Percentiles rank a stretch among this genome's conserved stretches.
Evolutionary conservation across 306 rosid genomes (phyloP).

Genomic region (Inga laurina): DNA sequence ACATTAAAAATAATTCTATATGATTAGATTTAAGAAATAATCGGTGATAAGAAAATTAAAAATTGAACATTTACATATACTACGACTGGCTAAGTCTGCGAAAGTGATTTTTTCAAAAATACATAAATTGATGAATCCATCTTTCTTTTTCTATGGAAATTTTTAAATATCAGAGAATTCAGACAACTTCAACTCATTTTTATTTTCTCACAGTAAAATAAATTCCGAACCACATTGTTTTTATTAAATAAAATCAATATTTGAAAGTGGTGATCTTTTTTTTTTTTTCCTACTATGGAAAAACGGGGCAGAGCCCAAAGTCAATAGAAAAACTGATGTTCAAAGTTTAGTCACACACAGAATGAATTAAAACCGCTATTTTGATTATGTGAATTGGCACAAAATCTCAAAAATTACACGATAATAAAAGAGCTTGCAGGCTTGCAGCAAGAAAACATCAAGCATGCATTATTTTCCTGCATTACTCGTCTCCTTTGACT

Average conservation of each 20-base stretch:
- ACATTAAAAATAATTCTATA: background rate
- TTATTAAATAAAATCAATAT: constrained; percentile 5
- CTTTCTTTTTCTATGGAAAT: no score
- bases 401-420: no score
- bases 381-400: no score
- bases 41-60: background rate
- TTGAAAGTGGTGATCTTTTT: background rate
- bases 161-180: background rate
- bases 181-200: background rate
- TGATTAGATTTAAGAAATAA: background rate
- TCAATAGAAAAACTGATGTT: background rate
- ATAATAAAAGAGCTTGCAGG: no score
- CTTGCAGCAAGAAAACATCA: no score
- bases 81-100: background rate
- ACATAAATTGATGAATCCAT: background rate
- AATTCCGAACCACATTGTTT: background rate
- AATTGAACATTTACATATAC: background rate
- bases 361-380: background rate
- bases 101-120: no score
- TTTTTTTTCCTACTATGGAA: accelerated
- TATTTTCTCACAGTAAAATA: background rate
- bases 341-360: background rate
- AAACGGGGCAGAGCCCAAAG: background rate
- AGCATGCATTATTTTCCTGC: no score
- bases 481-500: no score